Base-by-base conservation (phyloP, 2,329 filamentous ascomycete species). In the Onygenales sp. region DNA sequence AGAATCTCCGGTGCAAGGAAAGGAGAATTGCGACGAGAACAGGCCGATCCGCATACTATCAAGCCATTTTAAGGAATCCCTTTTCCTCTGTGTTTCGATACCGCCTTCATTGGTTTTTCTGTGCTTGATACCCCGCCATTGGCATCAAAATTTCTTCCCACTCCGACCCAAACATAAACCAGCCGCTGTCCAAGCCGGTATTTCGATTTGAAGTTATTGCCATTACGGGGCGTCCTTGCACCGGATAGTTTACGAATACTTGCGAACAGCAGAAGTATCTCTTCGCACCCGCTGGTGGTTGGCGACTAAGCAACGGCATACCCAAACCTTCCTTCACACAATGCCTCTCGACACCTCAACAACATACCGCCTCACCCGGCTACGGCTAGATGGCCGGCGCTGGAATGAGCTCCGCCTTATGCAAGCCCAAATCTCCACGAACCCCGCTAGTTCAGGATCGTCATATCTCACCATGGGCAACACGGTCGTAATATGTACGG, bases 301-400 rank as follows among this genome's bases (percentile, higher is more conserved):
- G 1, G 1, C 4, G 10, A 37, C 11, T 4, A 21, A 1, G 4
- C 10, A 31, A 49, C 14, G 13, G 33, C 21, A 27, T 27, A 27
- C 21, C 4, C 21, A 27, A 27, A 3, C 21, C 21, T 27, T 27
- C 21, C 1, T 27, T 27, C 1, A 27, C 17, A 72, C 59, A 61
- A 96, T 96, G 92, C 91, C 92, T 54, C 88, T 97, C 69, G 92
- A 96, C 73, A 95, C 90, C 6, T 92, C 88, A 10, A 90, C 88
- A 50, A 90, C 88, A 57, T 97, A 96, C 77, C 83, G 84, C 49
- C 82, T 96, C 57, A 90, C 89, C 57, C 86, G 93, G 52, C 79
- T 91, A 57, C 86, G 87, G 65, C 84, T 88, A 59, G 92, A 87
- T 66, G 87, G 87, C 56, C 85, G 93, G 56, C 84, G 93, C 62